Evolutionary conservation across 495 filamentous ascomycete genomes (phyloP), one percentile per base, ranked within the genome.

Genomic region (Aspergillus cristatus): DNA sequence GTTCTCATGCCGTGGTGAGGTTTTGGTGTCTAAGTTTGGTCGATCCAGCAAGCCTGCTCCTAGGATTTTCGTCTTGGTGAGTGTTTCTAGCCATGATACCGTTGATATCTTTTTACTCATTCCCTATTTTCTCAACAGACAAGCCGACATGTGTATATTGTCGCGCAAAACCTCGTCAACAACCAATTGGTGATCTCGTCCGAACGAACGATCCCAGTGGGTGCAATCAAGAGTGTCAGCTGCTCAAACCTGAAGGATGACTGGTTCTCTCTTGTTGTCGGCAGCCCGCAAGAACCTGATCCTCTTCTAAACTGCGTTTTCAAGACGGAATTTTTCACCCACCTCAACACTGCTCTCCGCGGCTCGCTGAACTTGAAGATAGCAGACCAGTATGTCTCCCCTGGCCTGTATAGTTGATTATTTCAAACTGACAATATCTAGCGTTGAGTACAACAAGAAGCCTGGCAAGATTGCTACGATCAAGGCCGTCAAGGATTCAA

Each of bases 391-490:
- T 72, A 55, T 61, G 67, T 60, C n/a, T 26, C 6, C 32, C 10
- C 18, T 28, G 24, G n/a, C 8, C 8, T 12, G 12, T 49, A 36
- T n/a, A n/a, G n/a, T n/a, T n/a, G n/a, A 14, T 34, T 39, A 37
- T 14, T 3, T 10, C 10, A 5, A 20, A 28, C 60, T 68, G 50
- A 70, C 47, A 5, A 24, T n/a, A 16, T 12, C 13, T 42, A 75
- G 69, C 1, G 89, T 99, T 53, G 86, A 96, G 54, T 99, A 91
- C 59, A 87, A 89, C 51, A 99, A 97, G 75, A 99, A 99, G 65
- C 93, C 93, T 3, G 86, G 87, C 24, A 99, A 99, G 68, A 72
- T 84, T 50, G 78, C 86, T 30, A 49, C 73, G 2, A 79, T 99
- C 46, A 97, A 97, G 69, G 83, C 79, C 2, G 51, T 94, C 42